Conservation (phyloP, 2,329 filamentous ascomycete species). For the Tolypocladium tropicale region DNA sequence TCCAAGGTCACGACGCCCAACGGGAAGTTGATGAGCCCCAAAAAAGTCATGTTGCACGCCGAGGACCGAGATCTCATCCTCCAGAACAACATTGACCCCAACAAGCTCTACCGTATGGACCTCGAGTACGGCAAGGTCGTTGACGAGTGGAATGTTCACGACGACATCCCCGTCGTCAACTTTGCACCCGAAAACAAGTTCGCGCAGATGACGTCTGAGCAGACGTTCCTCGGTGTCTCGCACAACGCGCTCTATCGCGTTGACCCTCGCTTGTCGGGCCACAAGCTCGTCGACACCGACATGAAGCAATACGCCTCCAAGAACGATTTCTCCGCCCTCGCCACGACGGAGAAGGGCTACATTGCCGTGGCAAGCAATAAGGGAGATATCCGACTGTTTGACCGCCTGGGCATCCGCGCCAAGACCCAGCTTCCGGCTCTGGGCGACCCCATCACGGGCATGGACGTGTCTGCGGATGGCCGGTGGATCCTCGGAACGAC, state of each 20-base stretch:
- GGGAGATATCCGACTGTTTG: slow-evolving; percentile 93
- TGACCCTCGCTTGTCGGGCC: slow-evolving; percentile 79
- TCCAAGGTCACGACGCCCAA: slow-evolving; percentile 86
- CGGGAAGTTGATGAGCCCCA: slow-evolving; percentile 82
- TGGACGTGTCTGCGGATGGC: slow-evolving; percentile 92
- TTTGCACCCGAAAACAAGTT: slow-evolving; percentile 98
- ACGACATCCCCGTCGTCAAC: slow-evolving; percentile 84
- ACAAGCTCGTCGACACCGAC: slow-evolving; percentile 86
- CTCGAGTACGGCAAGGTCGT: slow-evolving; percentile 96
- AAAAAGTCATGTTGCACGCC: slow-evolving; percentile 92
- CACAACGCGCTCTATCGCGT: slow-evolving; percentile 88
- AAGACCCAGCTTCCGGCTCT: slow-evolving; percentile 96
- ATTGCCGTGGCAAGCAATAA: slow-evolving; percentile 97
- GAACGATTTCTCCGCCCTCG: slow-evolving; percentile 91
- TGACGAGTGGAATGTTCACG: slow-evolving; percentile 97
- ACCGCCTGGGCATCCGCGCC: slow-evolving; percentile 90
- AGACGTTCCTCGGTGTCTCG: slow-evolving; percentile 90
- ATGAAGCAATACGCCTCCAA: slow-evolving; percentile 95
- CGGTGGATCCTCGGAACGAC: slow-evolving; percentile 94
- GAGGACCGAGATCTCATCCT: slow-evolving; percentile 85
- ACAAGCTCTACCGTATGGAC: slow-evolving; percentile 94
- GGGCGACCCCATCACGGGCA: slow-evolving; percentile 86
- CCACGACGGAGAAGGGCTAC: slow-evolving; percentile 93
- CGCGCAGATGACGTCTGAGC: slow-evolving; percentile 89
- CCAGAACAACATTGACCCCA: slow-evolving; percentile 73